These are phyloP conservation scores for Phyllosticta ampelicida DNA, from an alignment of 2,329 filamentous ascomycete species.

Conservation along the genomic window DNA sequence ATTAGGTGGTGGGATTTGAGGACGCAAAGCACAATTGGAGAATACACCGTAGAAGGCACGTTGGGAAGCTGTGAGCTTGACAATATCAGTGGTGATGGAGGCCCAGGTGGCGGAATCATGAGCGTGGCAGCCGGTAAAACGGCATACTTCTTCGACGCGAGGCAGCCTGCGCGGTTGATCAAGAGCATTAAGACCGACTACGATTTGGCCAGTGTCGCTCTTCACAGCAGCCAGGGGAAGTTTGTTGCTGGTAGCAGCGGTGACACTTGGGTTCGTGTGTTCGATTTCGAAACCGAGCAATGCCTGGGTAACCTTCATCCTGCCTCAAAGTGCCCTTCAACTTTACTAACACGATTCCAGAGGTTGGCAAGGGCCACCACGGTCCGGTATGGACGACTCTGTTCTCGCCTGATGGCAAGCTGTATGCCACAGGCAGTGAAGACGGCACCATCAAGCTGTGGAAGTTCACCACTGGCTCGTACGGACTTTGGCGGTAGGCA, in stretches of 20 bases:
- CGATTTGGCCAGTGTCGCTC: slow-evolving; percentile 79
- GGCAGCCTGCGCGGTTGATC: slow-evolving; percentile 55
- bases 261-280: slow-evolving; percentile 94
- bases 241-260: slow-evolving; percentile 84
- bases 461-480: slow-evolving; percentile 55
- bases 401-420: slow-evolving; percentile 88
- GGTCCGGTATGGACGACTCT: slow-evolving; percentile 94
- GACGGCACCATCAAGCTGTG: slow-evolving; percentile 95
- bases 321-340: not conserved
- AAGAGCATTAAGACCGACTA: slow-evolving; percentile 73
- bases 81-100: slow-evolving; percentile 56
- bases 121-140: slow-evolving; percentile 90
- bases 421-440: slow-evolving; percentile 93
- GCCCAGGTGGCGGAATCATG: slow-evolving; percentile 59
- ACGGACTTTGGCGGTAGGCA: slow-evolving; percentile 51
- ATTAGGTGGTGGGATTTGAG: slow-evolving; percentile 92
- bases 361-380: slow-evolving; percentile 93
- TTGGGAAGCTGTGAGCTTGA: slow-evolving; percentile 84
- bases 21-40: slow-evolving; percentile 60
- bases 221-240: slow-evolving; percentile 71
- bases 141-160: slow-evolving; percentile 82
- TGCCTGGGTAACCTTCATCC: slow-evolving; percentile 54
- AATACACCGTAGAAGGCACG: slow-evolving; percentile 68
- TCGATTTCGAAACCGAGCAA: slow-evolving; percentile 72
- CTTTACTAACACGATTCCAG: slow-evolving; percentile 31